Evolutionary conservation across 257 asterid genomes (phyloP), one percentile per base, ranked within the genome.

Genomic region (Paraleonurus japonicus): DNA sequence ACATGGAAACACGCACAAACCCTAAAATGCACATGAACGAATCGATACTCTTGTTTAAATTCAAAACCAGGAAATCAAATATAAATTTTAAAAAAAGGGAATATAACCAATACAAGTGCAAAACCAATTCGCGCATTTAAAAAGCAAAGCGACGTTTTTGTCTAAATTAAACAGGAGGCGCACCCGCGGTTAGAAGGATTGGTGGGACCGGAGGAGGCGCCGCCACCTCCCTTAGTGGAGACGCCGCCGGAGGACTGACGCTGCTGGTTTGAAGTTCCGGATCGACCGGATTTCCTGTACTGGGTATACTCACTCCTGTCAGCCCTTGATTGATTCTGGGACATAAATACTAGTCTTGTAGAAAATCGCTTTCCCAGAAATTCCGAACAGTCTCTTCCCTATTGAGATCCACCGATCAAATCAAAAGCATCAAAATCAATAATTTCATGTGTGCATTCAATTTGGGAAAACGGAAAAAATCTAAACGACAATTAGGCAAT

Each of bases 321-420:
- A 68, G 57, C 80, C 78, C 76, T 74, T 48, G 83, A 75, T 77
- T 75, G 86, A 81, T 79, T 81, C 23, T 81, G 78, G 83, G 86
- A 79, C 86, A 84, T 84, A 81, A 67, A 81, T 77, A 67, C 83
- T 45, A 58, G 41, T 39, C 68, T 73, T 73, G 59, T 50, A 45
- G 68, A 67, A 64, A 70, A 61, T 12, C 65, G 68, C 62, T 66
- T 70, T 61, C 59, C 78, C 70, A n/a, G 32, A 51, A 53, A 76
- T 65, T 70, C 24, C 59, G 80, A 77, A 64, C 75, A 72, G 54
- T 48, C 69, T 53, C 61, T 32, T 24, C 70, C 72, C 78, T 48
- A 62, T 37, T 72, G 81, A 79, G 87, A 87, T 87, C 86, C 82
- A 74, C 81, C 75, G 73, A 82, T 82, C 79, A 79, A 83, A 79